Conservation (phyloP, 2,329 filamentous ascomycete genomes). For the Fusarium newnesense region DNA sequence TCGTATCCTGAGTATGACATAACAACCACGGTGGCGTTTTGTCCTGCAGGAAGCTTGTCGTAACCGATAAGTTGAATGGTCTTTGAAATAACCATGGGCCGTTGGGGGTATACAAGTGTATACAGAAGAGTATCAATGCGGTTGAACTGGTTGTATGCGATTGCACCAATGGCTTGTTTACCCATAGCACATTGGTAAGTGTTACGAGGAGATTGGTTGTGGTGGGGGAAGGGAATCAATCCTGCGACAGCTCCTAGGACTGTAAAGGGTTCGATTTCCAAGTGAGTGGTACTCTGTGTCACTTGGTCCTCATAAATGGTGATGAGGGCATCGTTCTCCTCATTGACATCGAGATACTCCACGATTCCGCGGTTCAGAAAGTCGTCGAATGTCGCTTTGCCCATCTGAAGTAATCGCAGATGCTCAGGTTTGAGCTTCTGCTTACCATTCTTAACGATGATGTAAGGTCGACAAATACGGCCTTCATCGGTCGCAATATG, state of each 20-base stretch:
- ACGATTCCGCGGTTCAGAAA: conserved; percentile 90
- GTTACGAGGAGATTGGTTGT: conserved; percentile 98
- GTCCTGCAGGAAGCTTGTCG: conserved; percentile 94
- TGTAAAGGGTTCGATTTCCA: conserved; percentile 98
- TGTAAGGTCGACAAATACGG: conserved; percentile 93
- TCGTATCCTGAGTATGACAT: conserved; percentile 99
- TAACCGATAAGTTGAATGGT: conserved; percentile 98
- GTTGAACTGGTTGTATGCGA: conserved; percentile 97
- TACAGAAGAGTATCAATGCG: conserved; percentile 96
- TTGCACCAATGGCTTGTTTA: conserved; percentile 99
- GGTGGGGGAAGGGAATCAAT: conserved; percentile 96
- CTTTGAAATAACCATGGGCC: conserved; percentile 96
- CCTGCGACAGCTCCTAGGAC: conserved; percentile 95
- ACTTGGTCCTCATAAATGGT: conserved; percentile 90
- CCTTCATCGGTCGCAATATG: conserved; percentile 98
- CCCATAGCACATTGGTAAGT: conserved; percentile 99
- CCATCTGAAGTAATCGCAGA: conserved; percentile 82
- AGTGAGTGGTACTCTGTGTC: conserved; percentile 84
- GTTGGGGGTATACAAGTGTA: conserved; percentile 96
- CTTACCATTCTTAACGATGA: conserved; percentile 89
- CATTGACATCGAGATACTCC: conserved; percentile 97
- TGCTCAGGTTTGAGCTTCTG: conserved; percentile 83
- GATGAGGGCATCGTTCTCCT: conserved; percentile 96
- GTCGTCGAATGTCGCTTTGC: conserved; percentile 90
- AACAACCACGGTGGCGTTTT: conserved; percentile 97